A percentile compares a stretch with the other conserved stretches of the same genome.
phyloP scores from a whole-genome alignment of 2,329 filamentous ascomycete species.

The Xylaria polymorpha region DNA sequence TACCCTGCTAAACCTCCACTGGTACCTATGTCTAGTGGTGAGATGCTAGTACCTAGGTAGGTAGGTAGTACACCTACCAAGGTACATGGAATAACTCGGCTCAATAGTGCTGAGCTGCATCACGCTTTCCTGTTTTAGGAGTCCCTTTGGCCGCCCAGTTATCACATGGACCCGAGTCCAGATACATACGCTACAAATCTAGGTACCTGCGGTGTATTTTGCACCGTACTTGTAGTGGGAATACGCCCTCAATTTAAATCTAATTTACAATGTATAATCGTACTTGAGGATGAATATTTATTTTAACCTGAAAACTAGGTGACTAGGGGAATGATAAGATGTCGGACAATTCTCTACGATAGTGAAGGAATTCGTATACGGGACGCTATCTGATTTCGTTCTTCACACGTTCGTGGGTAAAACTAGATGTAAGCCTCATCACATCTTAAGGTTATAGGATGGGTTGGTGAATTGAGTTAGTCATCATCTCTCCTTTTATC shows the following conservation, averaged over 20 bases:
- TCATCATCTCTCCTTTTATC: background rate
- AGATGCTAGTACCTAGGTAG: no score
- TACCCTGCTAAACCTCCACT: background rate
- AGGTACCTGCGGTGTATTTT: background rate
- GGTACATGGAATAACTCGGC: background rate
- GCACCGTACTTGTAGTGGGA: background rate
- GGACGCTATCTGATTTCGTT: background rate
- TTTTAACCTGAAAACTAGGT: background rate
- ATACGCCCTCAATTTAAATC: background rate
- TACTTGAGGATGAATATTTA: background rate
- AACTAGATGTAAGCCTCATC: background rate
- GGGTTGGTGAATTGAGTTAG: background rate
- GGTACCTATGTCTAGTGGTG: no score
- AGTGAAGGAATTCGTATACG: background rate
- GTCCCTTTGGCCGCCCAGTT: background rate
- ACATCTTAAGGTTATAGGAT: background rate
- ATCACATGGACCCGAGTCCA: background rate
- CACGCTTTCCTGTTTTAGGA: slow-evolving; percentile 29
- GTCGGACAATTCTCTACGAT: background rate
- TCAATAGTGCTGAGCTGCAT: slow-evolving; percentile 14
- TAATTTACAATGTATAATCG: background rate
- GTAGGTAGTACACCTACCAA: background rate
- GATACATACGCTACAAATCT: background rate
- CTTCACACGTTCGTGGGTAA: background rate
- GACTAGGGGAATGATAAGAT: background rate